Percentiles rank a stretch among this genome's conserved stretches.
These are phyloP conservation scores for Dendrostoma leiphaemia DNA, from an alignment of 2,329 filamentous ascomycete species.

Conservation along the genomic window DNA sequence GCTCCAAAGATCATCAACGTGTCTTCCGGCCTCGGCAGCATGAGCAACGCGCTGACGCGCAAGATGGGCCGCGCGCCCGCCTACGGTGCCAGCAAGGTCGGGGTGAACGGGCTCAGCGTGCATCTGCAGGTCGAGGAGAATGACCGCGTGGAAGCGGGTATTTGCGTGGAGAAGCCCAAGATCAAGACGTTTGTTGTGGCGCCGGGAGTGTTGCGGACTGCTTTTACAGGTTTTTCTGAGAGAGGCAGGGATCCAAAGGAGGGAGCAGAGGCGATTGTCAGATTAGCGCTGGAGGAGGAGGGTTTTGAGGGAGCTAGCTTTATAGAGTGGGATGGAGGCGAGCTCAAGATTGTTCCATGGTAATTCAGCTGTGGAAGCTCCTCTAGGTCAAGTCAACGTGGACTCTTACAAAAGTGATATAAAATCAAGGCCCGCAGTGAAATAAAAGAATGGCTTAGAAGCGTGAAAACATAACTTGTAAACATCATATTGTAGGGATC, in stretches of 20 bases:
- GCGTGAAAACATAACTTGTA: no score
- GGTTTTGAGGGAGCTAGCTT: no score
- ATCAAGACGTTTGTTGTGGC: slow-evolving; percentile 6
- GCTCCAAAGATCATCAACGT: slow-evolving; percentile 38
- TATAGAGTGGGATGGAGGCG: no score
- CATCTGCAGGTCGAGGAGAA: slow-evolving; percentile 22
- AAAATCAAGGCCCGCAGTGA: no score
- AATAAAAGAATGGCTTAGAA: no score
- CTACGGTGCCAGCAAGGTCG: slow-evolving; percentile 22
- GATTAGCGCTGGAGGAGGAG: no score
- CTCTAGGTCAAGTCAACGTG: no score
- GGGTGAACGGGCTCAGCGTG: slow-evolving; percentile 22
- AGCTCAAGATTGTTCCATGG: no score
- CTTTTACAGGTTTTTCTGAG: not conserved
- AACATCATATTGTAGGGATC: no score
- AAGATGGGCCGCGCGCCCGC: slow-evolving; percentile 21
- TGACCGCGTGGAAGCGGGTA: slow-evolving; percentile 15
- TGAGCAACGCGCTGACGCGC: slow-evolving; percentile 18
- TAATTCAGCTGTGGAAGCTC: no score
- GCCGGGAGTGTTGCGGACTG: not conserved
- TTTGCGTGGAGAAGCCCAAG: not conserved
- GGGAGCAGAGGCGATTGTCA: not conserved
- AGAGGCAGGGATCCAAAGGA: not conserved
- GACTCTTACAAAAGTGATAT: no score
- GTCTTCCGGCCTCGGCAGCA: slow-evolving; percentile 32